These are phyloP conservation scores for Hemileccinum rubropunctum DNA, from an alignment of 768 basidiomycete genomes.

Conservation along the genomic window DNA sequence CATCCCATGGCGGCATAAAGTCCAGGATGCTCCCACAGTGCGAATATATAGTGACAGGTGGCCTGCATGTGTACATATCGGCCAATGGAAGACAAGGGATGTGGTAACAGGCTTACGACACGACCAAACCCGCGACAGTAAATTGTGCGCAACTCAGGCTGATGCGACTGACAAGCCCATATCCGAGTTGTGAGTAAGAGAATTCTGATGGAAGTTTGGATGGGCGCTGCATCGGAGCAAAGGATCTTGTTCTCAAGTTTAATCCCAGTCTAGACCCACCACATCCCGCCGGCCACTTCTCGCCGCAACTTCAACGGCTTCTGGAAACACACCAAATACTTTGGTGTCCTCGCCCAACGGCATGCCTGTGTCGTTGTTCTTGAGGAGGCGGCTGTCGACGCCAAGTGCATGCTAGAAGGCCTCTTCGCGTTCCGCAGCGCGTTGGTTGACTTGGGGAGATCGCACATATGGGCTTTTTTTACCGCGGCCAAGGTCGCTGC, in stretches of 20 bases:
- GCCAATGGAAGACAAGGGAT: background rate
- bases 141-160: slow-evolving; percentile 10
- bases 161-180: too few species aligned
- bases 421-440: slow-evolving; percentile 37
- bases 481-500: too few species aligned
- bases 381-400: too few species aligned
- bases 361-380: background rate
- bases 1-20: background rate
- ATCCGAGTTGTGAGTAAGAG: too few species aligned
- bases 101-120: slow-evolving; percentile 12
- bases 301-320: slow-evolving; percentile 56
- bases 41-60: slow-evolving; percentile 16
- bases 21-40: slow-evolving; percentile 17
- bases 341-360: slow-evolving; percentile 49
- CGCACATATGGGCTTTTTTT: slow-evolving; percentile 35
- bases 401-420: slow-evolving; percentile 67
- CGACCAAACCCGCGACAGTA: slow-evolving; percentile 8
- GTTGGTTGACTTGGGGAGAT: slow-evolving; percentile 57
- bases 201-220: too few species aligned
- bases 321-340: slow-evolving; percentile 57
- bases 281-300: slow-evolving; percentile 27
- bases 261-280: slow-evolving; percentile 63
- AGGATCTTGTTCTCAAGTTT: too few species aligned
- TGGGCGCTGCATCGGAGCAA: too few species aligned
- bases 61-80: slow-evolving; percentile 9